Evolutionary conservation across 2,329 filamentous ascomycete genomes (phyloP).

Genomic region (Microthyrium microscopicum): DNA sequence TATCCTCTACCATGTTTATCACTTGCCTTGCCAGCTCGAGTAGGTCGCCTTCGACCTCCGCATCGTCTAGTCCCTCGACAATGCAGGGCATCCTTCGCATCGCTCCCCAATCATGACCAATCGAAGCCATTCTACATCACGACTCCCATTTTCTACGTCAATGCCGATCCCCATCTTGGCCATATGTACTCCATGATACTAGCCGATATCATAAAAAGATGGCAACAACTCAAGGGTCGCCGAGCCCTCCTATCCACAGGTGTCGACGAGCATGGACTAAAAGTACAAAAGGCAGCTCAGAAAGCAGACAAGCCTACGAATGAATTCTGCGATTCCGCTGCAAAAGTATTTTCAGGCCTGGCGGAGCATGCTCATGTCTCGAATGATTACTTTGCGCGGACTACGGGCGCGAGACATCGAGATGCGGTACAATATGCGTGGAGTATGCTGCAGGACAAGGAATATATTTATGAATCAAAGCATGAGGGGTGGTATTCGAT

Average conservation of each 20-base stretch:
- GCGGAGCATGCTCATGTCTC: slow-evolving; percentile 52
- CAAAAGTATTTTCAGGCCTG: slow-evolving; percentile 60
- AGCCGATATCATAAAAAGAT: slow-evolving; percentile 81
- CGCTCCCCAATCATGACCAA: too few relatives aligned
- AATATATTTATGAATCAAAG: slow-evolving; percentile 67
- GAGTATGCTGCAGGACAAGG: slow-evolving; percentile 57
- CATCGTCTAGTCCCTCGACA: too few relatives aligned
- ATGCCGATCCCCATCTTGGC: slow-evolving; percentile 90
- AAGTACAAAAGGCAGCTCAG: slow-evolving; percentile 74
- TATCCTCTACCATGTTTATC: too few relatives aligned
- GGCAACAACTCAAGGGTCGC: slow-evolving; percentile 60
- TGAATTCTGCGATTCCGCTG: slow-evolving; percentile 75
- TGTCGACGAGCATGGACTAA: slow-evolving; percentile 95
- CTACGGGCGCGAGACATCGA: slow-evolving; percentile 67
- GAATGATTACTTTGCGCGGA: slow-evolving; percentile 81
- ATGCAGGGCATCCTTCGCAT: too few relatives aligned
- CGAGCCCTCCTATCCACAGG: slow-evolving; percentile 68
- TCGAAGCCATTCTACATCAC: slow-evolving; percentile 90
- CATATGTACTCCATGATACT: slow-evolving; percentile 90
- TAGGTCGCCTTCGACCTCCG: too few relatives aligned
- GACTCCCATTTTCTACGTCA: slow-evolving; percentile 97
- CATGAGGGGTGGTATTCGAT: slow-evolving; percentile 96
- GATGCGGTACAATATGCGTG: slow-evolving; percentile 82
- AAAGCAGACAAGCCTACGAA: slow-evolving; percentile 56
- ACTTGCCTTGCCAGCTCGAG: too few relatives aligned